Conservation (phyloP, 306 rosid species). For the Begonia loranthoides region DNA sequence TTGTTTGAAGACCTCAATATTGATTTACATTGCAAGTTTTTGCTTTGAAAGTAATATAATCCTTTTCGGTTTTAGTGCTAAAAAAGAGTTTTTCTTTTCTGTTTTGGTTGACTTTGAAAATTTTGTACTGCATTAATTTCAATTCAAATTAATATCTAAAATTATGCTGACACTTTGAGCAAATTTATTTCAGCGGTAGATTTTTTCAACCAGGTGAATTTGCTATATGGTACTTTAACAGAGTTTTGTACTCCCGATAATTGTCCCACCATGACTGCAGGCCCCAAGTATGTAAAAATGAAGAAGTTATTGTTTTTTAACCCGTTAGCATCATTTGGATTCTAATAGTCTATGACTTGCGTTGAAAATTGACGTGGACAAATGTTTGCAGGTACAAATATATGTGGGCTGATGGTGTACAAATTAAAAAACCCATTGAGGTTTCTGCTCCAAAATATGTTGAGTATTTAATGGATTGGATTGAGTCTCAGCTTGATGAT, state of each 20-base stretch:
- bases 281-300: conserved; percentile 76
- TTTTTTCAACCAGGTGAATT: conserved; percentile 99
- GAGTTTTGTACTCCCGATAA: conserved; percentile 93
- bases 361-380: neutral
- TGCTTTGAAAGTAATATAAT: too few species aligned
- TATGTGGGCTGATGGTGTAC: conserved; percentile 99
- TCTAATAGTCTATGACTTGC: too few species aligned
- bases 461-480: conserved; percentile 99
- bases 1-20: too few species aligned
- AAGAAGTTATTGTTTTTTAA: conserved; percentile 6
- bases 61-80: too few species aligned
- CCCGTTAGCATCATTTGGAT: too few species aligned
- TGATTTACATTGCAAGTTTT: too few species aligned
- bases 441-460: conserved; percentile 99
- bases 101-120: too few species aligned
- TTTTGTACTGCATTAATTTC: too few species aligned
- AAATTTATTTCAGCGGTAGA: conserved; percentile 68
- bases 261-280: conserved; percentile 99
- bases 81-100: too few species aligned
- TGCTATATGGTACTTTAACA: conserved; percentile 94
- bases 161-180: too few species aligned
- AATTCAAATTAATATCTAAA: too few species aligned
- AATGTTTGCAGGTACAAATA: conserved; percentile 71
- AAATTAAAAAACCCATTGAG: conserved; percentile 94
- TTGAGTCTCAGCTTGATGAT: conserved; percentile 92